These are phyloP conservation scores for Astrephomene gubernaculifera DNA, from an alignment of 139 green algal species.

Conservation along the genomic window DNA sequence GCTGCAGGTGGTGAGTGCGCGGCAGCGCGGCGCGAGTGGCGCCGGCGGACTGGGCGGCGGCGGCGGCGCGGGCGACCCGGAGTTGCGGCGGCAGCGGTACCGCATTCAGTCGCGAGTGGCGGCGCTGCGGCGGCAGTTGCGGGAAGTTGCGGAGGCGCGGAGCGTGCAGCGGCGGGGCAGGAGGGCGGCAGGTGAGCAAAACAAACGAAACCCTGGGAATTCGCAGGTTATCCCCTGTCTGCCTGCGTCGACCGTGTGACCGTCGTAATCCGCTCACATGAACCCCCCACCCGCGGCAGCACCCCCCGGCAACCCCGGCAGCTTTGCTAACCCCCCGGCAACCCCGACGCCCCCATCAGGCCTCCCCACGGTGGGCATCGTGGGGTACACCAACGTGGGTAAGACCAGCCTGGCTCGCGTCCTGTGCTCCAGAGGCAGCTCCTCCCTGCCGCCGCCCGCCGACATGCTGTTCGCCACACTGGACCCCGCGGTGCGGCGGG, in stretches of 20 bases:
- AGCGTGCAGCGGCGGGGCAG: slow-evolving; percentile 15
- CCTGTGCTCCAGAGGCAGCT: slow-evolving; percentile 24
- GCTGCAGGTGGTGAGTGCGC: slow-evolving; percentile 73
- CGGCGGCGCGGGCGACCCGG: slow-evolving; percentile 50
- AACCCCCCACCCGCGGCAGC: too few species aligned
- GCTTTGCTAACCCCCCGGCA: too few species aligned
- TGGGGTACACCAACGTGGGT: slow-evolving; percentile 81
- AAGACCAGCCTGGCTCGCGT: slow-evolving; percentile 54
- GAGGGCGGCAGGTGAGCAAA: slow-evolving; percentile 1
- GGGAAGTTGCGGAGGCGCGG: slow-evolving; percentile 19
- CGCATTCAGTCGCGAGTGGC: slow-evolving; percentile 50
- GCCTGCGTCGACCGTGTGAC: too few species aligned
- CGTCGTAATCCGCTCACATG: too few species aligned
- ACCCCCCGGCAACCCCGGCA: too few species aligned
- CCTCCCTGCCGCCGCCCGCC: slow-evolving; percentile 25
- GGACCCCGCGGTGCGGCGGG: slow-evolving; percentile 62
- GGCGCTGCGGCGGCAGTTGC: slow-evolving; percentile 54
- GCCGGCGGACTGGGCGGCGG: slow-evolving; percentile 64
- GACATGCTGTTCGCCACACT: slow-evolving; percentile 77
- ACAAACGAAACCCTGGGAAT: too few species aligned
- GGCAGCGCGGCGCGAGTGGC: slow-evolving; percentile 34
- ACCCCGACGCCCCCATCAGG: slow-evolving; percentile 21
- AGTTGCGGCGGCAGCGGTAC: slow-evolving; percentile 71
- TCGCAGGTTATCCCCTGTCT: too few species aligned
- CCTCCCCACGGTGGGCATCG: slow-evolving; percentile 56